These are phyloP conservation scores for Boletus pseudopeckii DNA, from an alignment of 768 basidiomycete species.

Conservation along the genomic window DNA sequence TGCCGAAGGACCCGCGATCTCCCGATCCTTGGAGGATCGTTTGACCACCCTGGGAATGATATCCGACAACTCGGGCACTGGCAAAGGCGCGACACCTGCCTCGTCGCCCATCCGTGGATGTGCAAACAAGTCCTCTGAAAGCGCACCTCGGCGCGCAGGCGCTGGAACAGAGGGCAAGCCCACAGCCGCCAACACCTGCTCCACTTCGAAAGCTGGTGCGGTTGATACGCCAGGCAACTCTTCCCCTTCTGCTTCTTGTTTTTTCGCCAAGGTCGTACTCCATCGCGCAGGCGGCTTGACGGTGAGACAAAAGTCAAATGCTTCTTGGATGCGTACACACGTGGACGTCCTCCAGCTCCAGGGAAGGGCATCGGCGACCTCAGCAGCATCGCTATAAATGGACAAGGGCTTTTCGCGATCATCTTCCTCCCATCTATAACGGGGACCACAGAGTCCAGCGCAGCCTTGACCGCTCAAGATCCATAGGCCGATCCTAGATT, in stretches of 20 bases:
- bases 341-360: conserved; percentile 83
- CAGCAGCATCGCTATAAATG: conserved; percentile 42
- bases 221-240: conserved; percentile 29
- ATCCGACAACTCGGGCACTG: conserved; percentile 32
- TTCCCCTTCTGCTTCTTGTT: conserved; percentile 24
- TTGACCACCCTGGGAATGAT: conserved; percentile 48
- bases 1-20: conserved; percentile 35
- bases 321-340: conserved; percentile 67
- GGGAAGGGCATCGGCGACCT: conserved; percentile 50
- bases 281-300: conserved; percentile 36
- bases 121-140: conserved; percentile 65
- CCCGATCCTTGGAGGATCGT: conserved; percentile 45
- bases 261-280: conserved; percentile 33
- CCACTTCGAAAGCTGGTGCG: conserved; percentile 46
- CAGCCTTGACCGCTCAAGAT: conserved; percentile 70
- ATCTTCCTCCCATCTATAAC: conserved; percentile 82
- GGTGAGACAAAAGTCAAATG: conserved; percentile 76
- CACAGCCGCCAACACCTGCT: conserved; percentile 54
- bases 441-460: conserved; percentile 81
- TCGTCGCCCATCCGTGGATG: conserved; percentile 37
- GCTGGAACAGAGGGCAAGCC: conserved; percentile 48
- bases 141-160: conserved; percentile 53
- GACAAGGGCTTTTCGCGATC: conserved; percentile 59
- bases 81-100: conserved; percentile 20
- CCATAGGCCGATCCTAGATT: conserved; percentile 71